Evolutionary conservation across 2,329 filamentous ascomycete genomes (phyloP).

Genomic region (Trichoderma atroviride): DNA sequence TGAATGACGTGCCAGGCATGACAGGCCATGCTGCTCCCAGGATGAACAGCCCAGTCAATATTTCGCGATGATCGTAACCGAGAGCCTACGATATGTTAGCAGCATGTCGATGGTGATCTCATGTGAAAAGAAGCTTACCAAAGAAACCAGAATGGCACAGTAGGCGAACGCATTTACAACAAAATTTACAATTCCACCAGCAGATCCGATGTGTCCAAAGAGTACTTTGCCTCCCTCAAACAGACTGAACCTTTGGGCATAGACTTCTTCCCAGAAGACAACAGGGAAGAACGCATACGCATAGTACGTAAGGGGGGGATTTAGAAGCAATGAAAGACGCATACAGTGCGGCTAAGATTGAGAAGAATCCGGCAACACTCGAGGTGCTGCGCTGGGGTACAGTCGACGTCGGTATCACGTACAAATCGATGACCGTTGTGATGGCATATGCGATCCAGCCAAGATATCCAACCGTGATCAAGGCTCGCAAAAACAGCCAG

Average conservation of each 20-base stretch:
- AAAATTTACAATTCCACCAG: slow-evolving; percentile 60
- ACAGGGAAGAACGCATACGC: slow-evolving; percentile 90
- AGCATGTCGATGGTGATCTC: neutral
- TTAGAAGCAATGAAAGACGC: slow-evolving; percentile 78
- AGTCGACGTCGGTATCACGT: slow-evolving; percentile 75
- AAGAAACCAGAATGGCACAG: slow-evolving; percentile 73
- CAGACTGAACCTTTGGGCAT: slow-evolving; percentile 72
- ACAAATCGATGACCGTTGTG: slow-evolving; percentile 83
- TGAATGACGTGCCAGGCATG: slow-evolving; percentile 72
- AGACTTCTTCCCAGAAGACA: slow-evolving; percentile 96
- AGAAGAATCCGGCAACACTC: slow-evolving; percentile 70
- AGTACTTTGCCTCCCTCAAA: slow-evolving; percentile 66
- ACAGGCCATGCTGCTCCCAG: slow-evolving; percentile 77
- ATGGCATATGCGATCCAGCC: slow-evolving; percentile 95
- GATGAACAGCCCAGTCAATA: slow-evolving; percentile 80
- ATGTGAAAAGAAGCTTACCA: slow-evolving; percentile 56
- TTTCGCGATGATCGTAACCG: slow-evolving; percentile 87
- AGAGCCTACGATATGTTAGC: slow-evolving; percentile 63
- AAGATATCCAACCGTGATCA: slow-evolving; percentile 88
- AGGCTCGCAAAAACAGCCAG: slow-evolving; percentile 89
- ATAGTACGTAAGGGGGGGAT: slow-evolving; percentile 85
- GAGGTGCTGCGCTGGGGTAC: slow-evolving; percentile 63
- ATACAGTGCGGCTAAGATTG: slow-evolving; percentile 73
- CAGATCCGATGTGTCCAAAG: slow-evolving; percentile 68
- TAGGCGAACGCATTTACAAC: slow-evolving; percentile 67